Conservation (phyloP, 2,329 filamentous ascomycete genomes). For the Exophiala xenobiotica region DNA sequence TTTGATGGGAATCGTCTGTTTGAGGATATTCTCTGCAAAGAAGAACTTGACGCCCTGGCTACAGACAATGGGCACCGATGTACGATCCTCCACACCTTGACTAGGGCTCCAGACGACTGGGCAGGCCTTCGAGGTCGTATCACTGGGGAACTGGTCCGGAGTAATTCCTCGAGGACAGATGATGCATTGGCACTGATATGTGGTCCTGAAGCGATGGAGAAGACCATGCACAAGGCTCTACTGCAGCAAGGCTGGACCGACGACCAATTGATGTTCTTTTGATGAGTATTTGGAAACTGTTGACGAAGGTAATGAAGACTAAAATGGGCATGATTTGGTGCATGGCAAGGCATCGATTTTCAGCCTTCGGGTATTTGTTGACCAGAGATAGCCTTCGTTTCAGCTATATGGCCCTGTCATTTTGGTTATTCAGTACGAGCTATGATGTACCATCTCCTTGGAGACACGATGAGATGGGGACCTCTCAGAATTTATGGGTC, state of each 20-base stretch:
- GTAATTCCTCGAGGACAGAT: constrained; percentile 52
- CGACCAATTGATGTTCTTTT: constrained; percentile 75
- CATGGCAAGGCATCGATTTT: too few relatives aligned
- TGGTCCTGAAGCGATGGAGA: constrained; percentile 74
- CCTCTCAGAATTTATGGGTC: not conserved
- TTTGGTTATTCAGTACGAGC: too few relatives aligned
- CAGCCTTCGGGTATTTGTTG: too few relatives aligned
- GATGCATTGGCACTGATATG: constrained; percentile 71
- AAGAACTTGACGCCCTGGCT: constrained; percentile 67
- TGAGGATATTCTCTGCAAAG: constrained; percentile 77
- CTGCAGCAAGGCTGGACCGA: constrained; percentile 68
- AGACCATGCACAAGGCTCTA: constrained; percentile 58
- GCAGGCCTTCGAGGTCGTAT: constrained; percentile 67
- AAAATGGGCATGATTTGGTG: too few relatives aligned
- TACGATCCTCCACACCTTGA: constrained; percentile 68
- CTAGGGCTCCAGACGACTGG: constrained; percentile 64
- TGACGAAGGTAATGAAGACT: not conserved
- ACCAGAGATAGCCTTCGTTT: too few relatives aligned
- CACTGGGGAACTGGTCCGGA: constrained; percentile 59
- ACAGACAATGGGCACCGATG: constrained; percentile 56
- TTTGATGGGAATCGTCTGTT: constrained; percentile 75
- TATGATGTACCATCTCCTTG: not conserved
- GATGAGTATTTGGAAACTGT: constrained; percentile 1
- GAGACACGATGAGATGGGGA: not conserved
- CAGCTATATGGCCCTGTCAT: too few relatives aligned